These are phyloP conservation scores for Urostyla sp. DNA, from an alignment of 73 alveolate genomes.

Conservation along the genomic window DNA sequence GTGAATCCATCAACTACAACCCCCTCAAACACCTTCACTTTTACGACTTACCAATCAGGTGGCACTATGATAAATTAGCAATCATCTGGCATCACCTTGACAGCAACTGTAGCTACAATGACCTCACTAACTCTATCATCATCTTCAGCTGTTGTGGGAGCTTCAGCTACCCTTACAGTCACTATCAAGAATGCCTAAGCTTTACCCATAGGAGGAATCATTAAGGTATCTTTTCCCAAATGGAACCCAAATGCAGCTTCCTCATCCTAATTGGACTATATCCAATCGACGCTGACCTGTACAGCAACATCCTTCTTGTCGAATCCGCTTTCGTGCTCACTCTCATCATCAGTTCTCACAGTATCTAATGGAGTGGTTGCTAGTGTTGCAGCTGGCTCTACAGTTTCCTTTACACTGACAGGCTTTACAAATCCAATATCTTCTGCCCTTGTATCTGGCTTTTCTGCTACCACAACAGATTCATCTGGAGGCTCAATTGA, in stretches of 20 bases:
- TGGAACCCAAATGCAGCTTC: slow-evolving; percentile 68
- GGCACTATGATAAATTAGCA: neutral
- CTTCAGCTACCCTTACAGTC: slow-evolving; percentile 21
- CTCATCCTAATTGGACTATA: slow-evolving; percentile 6
- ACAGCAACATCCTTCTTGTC: slow-evolving; percentile 5
- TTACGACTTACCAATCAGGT: neutral
- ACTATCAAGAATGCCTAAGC: slow-evolving; percentile 19
- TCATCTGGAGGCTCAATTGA: slow-evolving; percentile 63
- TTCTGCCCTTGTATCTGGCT: slow-evolving; percentile 48
- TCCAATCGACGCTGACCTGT: slow-evolving; percentile 20
- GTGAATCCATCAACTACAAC: slow-evolving; percentile 44
- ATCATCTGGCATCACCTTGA: neutral
- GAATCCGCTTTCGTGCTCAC: slow-evolving; percentile 17
- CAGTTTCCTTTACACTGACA: slow-evolving; percentile 38
- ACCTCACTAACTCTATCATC: slow-evolving; percentile 40
- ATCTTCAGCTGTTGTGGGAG: slow-evolving; percentile 55
- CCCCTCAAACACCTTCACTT: slow-evolving; percentile 20
- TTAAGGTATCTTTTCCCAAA: slow-evolving; percentile 59
- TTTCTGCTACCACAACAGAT: slow-evolving; percentile 40
- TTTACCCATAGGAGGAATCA: slow-evolving; percentile 53
- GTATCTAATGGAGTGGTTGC: slow-evolving; percentile 23
- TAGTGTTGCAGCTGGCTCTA: slow-evolving; percentile 32
- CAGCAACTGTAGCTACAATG: slow-evolving; percentile 17
- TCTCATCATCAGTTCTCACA: slow-evolving; percentile 29
- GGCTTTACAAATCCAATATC: slow-evolving; percentile 66